Evolutionary conservation across 2,329 filamentous ascomycete species (phyloP), one percentile per base, ranked within the genome.

Genomic region (Pyrenochaeta sp.): DNA sequence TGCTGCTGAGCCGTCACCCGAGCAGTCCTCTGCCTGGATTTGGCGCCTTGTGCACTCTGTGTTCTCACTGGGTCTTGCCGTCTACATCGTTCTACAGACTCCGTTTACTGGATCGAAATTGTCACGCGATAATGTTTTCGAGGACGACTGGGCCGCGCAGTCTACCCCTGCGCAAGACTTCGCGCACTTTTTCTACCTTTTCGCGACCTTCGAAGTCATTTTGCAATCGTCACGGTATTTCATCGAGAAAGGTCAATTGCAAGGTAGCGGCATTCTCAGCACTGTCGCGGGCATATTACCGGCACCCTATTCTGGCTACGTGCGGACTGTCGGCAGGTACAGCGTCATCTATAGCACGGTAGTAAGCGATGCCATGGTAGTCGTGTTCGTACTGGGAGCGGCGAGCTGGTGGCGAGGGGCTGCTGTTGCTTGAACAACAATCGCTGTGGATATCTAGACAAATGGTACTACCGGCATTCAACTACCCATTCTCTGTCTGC

Each of bases 1-100:
- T 39, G 57, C 63, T n/a, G 51, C 65, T 5, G 70, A 73, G 32
- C 70, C 71, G 2, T 65, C 80, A 63, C 69, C 77, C 73, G 66
- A 72, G 73, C 49, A 83, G 54, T 81, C 77, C 12, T 81, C 80
- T 15, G 75, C 77, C 0, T 84, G 85, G 68, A 70, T 92, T 47
- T 94, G 91, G 90, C 87, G 90, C 5, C 80, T 93, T 30, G 80
- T 92, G 4, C 91, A 94, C 75, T 89, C 90, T 27, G 75, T 92
- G 25, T 88, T 92, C 70, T 90, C 90, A 9, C 78, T 93, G 27
- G 82, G 82, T 0, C 83, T 94, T 0, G 91, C 89, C 3, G 73
- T 91, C 28, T 93, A 92, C 79, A 87, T 93, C 44, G 85, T 88
- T 3, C 73, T 90, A 9, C 84, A 85, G 5, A 90, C 89, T 3